Evolutionary conservation across 2,329 filamentous ascomycete species (phyloP).

Genomic region (Cladosporium cucumerinum): DNA sequence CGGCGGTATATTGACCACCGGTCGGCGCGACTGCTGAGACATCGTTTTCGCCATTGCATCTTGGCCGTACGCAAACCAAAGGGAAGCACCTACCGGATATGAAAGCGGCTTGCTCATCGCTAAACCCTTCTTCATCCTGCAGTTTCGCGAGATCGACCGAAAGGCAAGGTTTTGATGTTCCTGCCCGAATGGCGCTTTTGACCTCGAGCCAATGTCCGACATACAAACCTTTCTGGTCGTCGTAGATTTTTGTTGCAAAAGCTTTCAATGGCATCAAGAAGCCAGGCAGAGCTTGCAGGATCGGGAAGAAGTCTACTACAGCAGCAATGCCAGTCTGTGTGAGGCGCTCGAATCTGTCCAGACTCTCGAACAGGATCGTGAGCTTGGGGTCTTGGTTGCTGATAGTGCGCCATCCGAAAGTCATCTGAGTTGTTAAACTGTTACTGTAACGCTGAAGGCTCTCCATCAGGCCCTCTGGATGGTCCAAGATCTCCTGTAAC

Average conservation of each 20-base stretch:
- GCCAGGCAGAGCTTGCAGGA: conserved; percentile 44
- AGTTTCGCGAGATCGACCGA: conserved; percentile 15
- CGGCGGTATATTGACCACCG: too few relatives aligned
- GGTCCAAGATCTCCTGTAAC: conserved; percentile 46
- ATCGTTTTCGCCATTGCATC: too few relatives aligned
- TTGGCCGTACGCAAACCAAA: too few relatives aligned
- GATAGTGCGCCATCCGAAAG: conserved; percentile 41
- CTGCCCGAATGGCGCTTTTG: not conserved
- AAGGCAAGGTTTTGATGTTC: not conserved
- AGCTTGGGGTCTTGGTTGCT: conserved; percentile 42
- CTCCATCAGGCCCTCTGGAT: conserved; percentile 40
- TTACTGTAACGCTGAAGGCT: conserved; percentile 50
- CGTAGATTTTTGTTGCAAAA: conserved; percentile 11
- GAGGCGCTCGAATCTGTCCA: conserved; percentile 40
- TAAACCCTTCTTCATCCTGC: conserved; percentile 18
- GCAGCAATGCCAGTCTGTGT: conserved; percentile 40
- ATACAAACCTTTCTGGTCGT: not conserved
- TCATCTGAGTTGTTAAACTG: conserved; percentile 48
- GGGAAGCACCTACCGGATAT: not conserved
- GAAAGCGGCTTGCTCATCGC: conserved; percentile 18
- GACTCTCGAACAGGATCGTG: conserved; percentile 42
- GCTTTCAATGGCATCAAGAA: conserved; percentile 20
- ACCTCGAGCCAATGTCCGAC: conserved; percentile 3
- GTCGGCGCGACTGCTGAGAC: too few relatives aligned
- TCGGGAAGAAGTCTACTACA: conserved; percentile 46